Percentiles rank a stretch among this genome's conserved stretches.
phyloP scores from a whole-genome alignment of 306 rosid genomes.

The Rubus idaeus region DNA sequence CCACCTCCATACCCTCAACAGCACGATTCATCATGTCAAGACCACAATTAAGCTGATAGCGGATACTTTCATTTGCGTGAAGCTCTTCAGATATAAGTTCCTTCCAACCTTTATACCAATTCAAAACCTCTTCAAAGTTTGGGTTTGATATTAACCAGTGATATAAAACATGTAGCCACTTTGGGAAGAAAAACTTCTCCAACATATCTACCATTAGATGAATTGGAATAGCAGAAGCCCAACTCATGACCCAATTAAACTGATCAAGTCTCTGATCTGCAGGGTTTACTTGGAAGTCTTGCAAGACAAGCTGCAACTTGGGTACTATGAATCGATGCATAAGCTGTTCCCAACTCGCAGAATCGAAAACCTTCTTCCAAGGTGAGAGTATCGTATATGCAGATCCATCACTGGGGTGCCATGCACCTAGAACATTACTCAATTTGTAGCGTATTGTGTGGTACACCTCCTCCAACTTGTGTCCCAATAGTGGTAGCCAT shows the following conservation, averaged over 20 bases:
- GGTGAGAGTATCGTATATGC: slow-evolving; percentile 83
- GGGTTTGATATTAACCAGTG: slow-evolving; percentile 85
- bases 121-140: slow-evolving; percentile 79
- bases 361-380: slow-evolving; percentile 83
- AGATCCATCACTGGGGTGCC: slow-evolving; percentile 92
- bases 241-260: slow-evolving; percentile 80
- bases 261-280: slow-evolving; percentile 80
- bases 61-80: slow-evolving; percentile 69
- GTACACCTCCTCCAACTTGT: slow-evolving; percentile 73
- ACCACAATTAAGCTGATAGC: slow-evolving; percentile 72
- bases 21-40: slow-evolving; percentile 93
- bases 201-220: slow-evolving; percentile 89
- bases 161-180: slow-evolving; percentile 85
- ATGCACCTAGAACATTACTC: slow-evolving; percentile 82
- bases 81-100: slow-evolving; percentile 81
- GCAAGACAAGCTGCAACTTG: slow-evolving; percentile 78
- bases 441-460: slow-evolving; percentile 76
- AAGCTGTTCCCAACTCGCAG: slow-evolving; percentile 88
- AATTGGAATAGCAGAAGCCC: slow-evolving; percentile 80
- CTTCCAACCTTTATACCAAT: slow-evolving; percentile 91
- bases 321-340: slow-evolving; percentile 85
- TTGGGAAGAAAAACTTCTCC: slow-evolving; percentile 73
- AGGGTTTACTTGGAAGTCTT: slow-evolving; percentile 88
- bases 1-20: slow-evolving; percentile 84
- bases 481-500: slow-evolving; percentile 84